phyloP scores from a whole-genome alignment of 2,329 filamentous ascomycete species.

The Curvularia lunata region DNA sequence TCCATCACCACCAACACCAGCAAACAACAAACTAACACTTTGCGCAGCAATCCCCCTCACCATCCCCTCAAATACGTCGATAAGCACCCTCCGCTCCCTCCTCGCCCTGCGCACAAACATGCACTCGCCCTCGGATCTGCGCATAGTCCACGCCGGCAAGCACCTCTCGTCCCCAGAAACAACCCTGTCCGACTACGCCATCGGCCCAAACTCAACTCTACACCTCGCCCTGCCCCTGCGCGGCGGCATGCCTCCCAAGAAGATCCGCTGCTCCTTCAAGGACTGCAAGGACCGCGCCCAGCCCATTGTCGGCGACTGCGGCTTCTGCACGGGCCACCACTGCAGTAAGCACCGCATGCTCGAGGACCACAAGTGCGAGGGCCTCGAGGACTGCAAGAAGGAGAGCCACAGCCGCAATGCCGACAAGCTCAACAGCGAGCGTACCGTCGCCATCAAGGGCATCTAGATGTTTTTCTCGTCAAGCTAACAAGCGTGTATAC shows the following conservation, averaged over 20 bases:
- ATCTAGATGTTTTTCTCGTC: constrained; percentile 51
- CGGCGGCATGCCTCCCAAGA: constrained; percentile 68
- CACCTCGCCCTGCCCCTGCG: constrained; percentile 65
- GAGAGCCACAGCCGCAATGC: constrained; percentile 94
- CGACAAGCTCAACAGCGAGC: constrained; percentile 87
- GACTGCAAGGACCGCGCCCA: constrained; percentile 87
- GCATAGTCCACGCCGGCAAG: constrained; percentile 64
- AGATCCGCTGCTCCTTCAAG: constrained; percentile 85
- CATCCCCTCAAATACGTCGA: constrained; percentile 60
- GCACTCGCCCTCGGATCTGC: constrained; percentile 55
- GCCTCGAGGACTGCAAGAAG: constrained; percentile 96
- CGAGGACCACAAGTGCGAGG: constrained; percentile 91
- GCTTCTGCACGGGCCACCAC: constrained; percentile 91
- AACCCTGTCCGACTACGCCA: constrained; percentile 56
- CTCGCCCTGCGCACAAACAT: constrained; percentile 64
- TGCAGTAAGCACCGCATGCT: constrained; percentile 93
- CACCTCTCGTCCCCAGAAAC: constrained; percentile 56
- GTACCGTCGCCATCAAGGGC: constrained; percentile 92
- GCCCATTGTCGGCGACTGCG: constrained; percentile 94
- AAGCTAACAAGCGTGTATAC: neutral
- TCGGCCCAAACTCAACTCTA: constrained; percentile 59
- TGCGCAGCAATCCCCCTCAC: constrained; percentile 62
- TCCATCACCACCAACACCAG: neutral
- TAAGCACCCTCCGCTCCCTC: constrained; percentile 62
- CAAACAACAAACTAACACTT: constrained; percentile 27